Evolutionary conservation across 2,329 filamentous ascomycete species (phyloP).

Genomic region (Gnomoniopsis smithogilvyi): DNA sequence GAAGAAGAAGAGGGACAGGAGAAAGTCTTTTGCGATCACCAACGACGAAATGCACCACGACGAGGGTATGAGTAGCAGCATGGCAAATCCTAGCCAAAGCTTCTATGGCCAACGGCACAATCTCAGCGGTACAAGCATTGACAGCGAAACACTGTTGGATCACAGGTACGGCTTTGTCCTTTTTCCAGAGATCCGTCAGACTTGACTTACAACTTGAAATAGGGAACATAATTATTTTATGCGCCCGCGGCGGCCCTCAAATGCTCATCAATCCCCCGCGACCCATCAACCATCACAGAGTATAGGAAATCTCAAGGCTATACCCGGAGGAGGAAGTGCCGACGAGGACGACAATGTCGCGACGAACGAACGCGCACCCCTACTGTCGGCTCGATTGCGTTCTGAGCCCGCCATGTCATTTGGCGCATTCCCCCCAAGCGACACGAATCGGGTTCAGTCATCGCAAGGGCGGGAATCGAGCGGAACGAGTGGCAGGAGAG

Average conservation of each 20-base stretch:
- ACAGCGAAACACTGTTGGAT: constrained; percentile 84
- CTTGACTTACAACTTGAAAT: constrained; percentile 18
- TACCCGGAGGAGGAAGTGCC: constrained; percentile 34
- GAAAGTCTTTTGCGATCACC: constrained; percentile 74
- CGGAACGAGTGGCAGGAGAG: constrained; percentile 47
- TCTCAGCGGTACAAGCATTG: constrained; percentile 79
- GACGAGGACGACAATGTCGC: constrained; percentile 46
- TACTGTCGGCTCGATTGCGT: constrained; percentile 43
- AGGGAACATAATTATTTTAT: constrained; percentile 58
- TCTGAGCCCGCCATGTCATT: constrained; percentile 26
- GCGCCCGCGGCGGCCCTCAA: constrained; percentile 61
- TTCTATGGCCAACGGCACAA: constrained; percentile 55
- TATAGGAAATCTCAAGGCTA: constrained; percentile 24
- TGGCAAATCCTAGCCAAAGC: constrained; percentile 29
- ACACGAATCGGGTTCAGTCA: constrained; percentile 30
- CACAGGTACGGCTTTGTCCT: constrained; percentile 59
- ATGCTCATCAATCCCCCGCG: constrained; percentile 34
- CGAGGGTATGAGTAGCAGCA: constrained; percentile 25
- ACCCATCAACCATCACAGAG: constrained; percentile 28
- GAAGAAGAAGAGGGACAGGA: constrained; percentile 72
- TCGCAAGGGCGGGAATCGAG: constrained; percentile 46
- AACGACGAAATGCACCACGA: constrained; percentile 48
- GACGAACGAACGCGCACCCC: constrained; percentile 50
- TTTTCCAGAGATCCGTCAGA: background rate
- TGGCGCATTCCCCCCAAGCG: constrained; percentile 41